These are phyloP conservation scores for Mycena albidolilacea DNA, from an alignment of 768 basidiomycete species.

Conservation along the genomic window DNA sequence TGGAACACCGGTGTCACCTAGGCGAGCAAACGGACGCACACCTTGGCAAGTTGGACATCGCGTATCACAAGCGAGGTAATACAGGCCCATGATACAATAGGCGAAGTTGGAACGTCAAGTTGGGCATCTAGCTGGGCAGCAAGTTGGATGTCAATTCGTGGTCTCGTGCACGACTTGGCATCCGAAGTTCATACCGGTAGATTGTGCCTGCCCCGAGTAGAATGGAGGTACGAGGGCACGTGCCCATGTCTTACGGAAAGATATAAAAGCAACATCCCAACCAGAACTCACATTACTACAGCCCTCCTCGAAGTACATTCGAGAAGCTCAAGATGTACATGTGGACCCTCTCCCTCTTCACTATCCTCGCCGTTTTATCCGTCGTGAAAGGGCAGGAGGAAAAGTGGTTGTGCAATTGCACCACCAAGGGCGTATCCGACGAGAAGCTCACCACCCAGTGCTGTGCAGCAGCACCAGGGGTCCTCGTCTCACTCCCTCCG, in stretches of 20 bases:
- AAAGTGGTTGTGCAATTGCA: conserved; percentile 23
- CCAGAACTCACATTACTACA: conserved; percentile 11
- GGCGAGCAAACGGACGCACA: background rate
- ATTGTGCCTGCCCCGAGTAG: conserved; percentile 9
- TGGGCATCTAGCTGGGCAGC: background rate
- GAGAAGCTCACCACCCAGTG: conserved; percentile 10
- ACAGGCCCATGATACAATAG: too few relatives aligned
- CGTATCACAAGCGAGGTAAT: background rate
- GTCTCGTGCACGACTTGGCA: background rate
- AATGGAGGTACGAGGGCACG: conserved; percentile 14
- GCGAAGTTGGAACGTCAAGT: too few relatives aligned
- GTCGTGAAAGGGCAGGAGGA: conserved; percentile 13
- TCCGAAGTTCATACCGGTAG: conserved; percentile 14
- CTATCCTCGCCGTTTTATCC: conserved; percentile 11
- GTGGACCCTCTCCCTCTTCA: conserved; percentile 7
- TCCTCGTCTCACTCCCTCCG: background rate
- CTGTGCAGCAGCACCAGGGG: conserved; percentile 1
- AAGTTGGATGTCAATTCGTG: conserved; percentile 13
- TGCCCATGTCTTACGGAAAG: conserved; percentile 9
- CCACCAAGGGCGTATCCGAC: conserved; percentile 11
- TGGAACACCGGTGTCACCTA: background rate
- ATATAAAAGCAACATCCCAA: conserved; percentile 18
- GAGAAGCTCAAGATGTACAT: conserved; percentile 17
- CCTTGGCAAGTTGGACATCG: background rate
- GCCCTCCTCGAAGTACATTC: conserved; percentile 8